Conservation (phyloP, 2,329 filamentous ascomycete genomes). For the Mycosphaerelloides madeirae region DNA sequence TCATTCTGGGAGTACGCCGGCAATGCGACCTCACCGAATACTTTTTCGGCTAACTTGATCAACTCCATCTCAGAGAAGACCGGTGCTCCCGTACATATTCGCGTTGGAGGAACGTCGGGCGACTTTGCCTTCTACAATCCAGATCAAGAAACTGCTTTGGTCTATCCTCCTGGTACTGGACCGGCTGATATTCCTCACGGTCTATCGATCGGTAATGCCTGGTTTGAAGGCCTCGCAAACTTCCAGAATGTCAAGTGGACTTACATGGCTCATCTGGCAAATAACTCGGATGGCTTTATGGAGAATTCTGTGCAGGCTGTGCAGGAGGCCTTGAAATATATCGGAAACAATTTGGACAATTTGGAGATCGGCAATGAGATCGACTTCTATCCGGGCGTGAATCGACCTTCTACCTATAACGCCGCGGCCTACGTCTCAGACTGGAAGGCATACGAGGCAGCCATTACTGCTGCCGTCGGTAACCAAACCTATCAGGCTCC, state of each 20-base stretch:
- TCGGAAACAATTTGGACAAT: slow-evolving; percentile 8
- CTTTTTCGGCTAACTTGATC: slow-evolving; percentile 11
- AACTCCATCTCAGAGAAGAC: slow-evolving; percentile 3
- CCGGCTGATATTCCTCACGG: slow-evolving; percentile 6
- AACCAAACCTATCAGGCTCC: slow-evolving; percentile 10
- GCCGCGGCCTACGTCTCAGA: slow-evolving; percentile 4
- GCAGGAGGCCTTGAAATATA: slow-evolving; percentile 9
- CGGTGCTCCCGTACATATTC: slow-evolving; percentile 8
- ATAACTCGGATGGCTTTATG: neutral
- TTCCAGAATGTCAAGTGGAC: slow-evolving; percentile 9
- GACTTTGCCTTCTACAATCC: slow-evolving; percentile 10
- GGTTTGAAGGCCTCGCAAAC: slow-evolving; percentile 10
- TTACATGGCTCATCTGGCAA: slow-evolving; percentile 12
- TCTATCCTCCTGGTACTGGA: neutral
- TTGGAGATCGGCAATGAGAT: slow-evolving; percentile 14
- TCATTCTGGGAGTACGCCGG: slow-evolving; percentile 13
- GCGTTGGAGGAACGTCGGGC: slow-evolving; percentile 11
- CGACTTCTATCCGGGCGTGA: slow-evolving; percentile 4
- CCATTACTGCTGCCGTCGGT: slow-evolving; percentile 2
- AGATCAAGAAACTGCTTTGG: slow-evolving; percentile 1
- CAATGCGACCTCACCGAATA: slow-evolving; percentile 8
- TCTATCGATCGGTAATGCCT: slow-evolving; percentile 7
- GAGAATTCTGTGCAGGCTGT: slow-evolving; percentile 6
- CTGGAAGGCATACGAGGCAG: slow-evolving; percentile 5
- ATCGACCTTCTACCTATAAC: slow-evolving; percentile 5